A percentile compares a stretch with the other conserved stretches of the same genome.
Conservation (phyloP, 2,329 filamentous ascomycete genomes). For the Uncinocarpus reesii region DNA sequence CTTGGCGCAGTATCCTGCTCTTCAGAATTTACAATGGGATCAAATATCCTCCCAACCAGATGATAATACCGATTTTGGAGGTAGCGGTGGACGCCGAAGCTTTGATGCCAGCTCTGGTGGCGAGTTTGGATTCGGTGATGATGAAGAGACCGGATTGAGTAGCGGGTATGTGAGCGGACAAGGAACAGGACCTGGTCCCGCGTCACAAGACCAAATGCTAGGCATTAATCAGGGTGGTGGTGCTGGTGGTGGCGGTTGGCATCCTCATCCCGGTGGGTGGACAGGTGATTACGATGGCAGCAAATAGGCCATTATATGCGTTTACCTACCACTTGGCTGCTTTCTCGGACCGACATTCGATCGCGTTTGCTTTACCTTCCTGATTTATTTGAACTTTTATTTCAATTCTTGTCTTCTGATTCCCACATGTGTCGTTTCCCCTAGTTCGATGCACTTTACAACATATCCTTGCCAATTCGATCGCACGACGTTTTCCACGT, state of each 20-base stretch:
- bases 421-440: too few species aligned
- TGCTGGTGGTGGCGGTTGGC: conserved; percentile 11
- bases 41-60: conserved; percentile 53
- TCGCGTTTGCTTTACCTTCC: too few species aligned
- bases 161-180: conserved; percentile 28
- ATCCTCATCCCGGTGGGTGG: conserved; percentile 10
- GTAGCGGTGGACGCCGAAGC: conserved; percentile 51
- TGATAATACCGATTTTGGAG: conserved; percentile 36
- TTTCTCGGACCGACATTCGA: too few species aligned
- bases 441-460: too few species aligned
- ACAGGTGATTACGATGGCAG: conserved; percentile 9
- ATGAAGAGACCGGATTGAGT: conserved; percentile 32
- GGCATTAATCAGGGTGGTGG: conserved; percentile 22
- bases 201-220: conserved; percentile 18
- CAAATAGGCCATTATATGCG: conserved; percentile 5
- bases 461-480: too few species aligned
- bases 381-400: too few species aligned
- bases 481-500: too few species aligned
- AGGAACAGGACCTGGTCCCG: conserved; percentile 24
- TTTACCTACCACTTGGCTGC: background rate
- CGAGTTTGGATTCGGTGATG: conserved; percentile 34
- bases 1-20: conserved; percentile 79
- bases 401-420: too few species aligned
- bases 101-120: conserved; percentile 38
- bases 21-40: conserved; percentile 88